Percentiles rank a stretch among this genome's conserved stretches.
Evolutionary conservation across 2,329 filamentous ascomycete genomes (phyloP).

Genomic region (Aureobasidium sp.): DNA sequence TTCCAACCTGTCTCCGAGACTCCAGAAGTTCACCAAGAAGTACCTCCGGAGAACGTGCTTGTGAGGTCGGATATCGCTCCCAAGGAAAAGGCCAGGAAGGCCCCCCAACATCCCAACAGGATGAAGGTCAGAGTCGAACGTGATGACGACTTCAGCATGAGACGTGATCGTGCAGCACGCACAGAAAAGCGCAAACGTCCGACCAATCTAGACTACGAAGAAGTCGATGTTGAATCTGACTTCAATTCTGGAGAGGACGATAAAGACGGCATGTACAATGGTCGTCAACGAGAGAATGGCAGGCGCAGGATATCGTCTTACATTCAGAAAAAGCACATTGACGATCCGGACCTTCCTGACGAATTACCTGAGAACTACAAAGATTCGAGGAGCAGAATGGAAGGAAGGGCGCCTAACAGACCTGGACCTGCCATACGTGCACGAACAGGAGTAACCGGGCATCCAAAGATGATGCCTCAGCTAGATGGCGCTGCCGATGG

Average conservation of each 20-base stretch:
- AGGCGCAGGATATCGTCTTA: slow-evolving; percentile 32
- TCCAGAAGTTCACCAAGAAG: neutral
- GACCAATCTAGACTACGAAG: slow-evolving; percentile 33
- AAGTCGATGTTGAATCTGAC: slow-evolving; percentile 40
- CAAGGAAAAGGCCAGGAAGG: slow-evolving; percentile 17
- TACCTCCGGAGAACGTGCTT: slow-evolving; percentile 19
- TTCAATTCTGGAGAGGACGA: slow-evolving; percentile 26
- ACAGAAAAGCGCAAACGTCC: slow-evolving; percentile 20
- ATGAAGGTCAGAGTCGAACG: slow-evolving; percentile 33
- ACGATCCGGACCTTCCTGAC: slow-evolving; percentile 34
- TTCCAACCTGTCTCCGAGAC: slow-evolving; percentile 1
- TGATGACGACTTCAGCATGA: slow-evolving; percentile 34
- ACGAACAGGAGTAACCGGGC: neutral
- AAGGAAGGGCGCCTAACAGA: slow-evolving; percentile 8
- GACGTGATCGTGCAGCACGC: slow-evolving; percentile 16
- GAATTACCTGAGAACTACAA: slow-evolving; percentile 37
- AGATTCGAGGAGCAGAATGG: slow-evolving; percentile 24
- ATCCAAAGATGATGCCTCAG: neutral
- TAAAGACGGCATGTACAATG: slow-evolving; percentile 17
- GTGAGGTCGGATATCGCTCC: slow-evolving; percentile 29
- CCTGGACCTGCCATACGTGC: slow-evolving; percentile 18
- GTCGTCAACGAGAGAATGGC: slow-evolving; percentile 8
- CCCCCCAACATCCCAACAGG: slow-evolving; percentile 23
- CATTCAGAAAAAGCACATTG: slow-evolving; percentile 35
- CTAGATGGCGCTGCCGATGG: neutral